Conservation (phyloP, 23 red algal genomes). For the Cyanidium caldarium region DNA sequence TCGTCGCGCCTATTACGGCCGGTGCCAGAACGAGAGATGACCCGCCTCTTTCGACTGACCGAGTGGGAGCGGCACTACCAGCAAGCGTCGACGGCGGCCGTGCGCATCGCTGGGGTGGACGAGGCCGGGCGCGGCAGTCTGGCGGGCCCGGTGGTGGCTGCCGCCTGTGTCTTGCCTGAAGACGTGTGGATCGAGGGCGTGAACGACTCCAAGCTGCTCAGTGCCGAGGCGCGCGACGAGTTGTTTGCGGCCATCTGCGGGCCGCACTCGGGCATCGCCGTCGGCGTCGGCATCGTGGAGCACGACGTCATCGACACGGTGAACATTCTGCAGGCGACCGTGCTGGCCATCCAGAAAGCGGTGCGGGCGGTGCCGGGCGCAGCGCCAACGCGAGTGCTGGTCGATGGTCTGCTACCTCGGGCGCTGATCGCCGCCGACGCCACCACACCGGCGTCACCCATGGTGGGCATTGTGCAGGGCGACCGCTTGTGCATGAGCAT, state of each 20-base stretch:
- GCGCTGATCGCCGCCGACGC: neutral
- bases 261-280: neutral
- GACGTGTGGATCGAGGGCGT: slow-evolving; percentile 14
- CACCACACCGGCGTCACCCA: neutral
- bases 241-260: neutral
- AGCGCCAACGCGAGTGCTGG: slow-evolving; percentile 18
- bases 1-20: neutral
- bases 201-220: slow-evolving; percentile 19
- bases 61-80: neutral
- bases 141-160: slow-evolving; percentile 47
- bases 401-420: slow-evolving; percentile 32
- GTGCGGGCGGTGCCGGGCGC: slow-evolving; percentile 12
- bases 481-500: slow-evolving; percentile 23
- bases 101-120: slow-evolving; percentile 13
- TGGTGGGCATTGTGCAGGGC: slow-evolving; percentile 23
- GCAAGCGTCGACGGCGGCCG: neutral
- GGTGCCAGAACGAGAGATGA: neutral
- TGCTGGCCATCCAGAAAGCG: slow-evolving; percentile 39
- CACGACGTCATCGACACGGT: slow-evolving; percentile 21
- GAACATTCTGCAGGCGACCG: slow-evolving; percentile 62
- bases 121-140: slow-evolving; percentile 28
- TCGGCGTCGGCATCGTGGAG: slow-evolving; percentile 16
- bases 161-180: slow-evolving; percentile 18
- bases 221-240: neutral
- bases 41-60: neutral